These are phyloP conservation scores for Delphinella strobiligena DNA, from an alignment of 2,329 filamentous ascomycete genomes.

Conservation along the genomic window DNA sequence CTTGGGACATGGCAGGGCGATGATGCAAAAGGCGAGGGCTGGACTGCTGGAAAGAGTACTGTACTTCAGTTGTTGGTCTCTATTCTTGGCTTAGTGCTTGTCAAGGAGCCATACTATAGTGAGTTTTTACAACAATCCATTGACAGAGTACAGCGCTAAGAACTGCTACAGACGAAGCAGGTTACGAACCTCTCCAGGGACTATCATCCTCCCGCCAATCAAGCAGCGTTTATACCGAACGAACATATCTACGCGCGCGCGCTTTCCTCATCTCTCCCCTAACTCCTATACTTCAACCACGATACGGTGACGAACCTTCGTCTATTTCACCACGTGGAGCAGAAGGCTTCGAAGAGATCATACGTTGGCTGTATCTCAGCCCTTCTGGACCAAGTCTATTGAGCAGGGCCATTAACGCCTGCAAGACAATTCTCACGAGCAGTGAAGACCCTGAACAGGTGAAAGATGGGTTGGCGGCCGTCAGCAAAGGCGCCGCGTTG, in stretches of 20 bases:
- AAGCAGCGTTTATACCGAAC: conserved; percentile 40
- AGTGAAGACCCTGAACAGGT: conserved; percentile 19
- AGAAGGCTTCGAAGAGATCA: conserved; percentile 37
- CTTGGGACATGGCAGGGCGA: conserved; percentile 48
- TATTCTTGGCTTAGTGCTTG: conserved; percentile 44
- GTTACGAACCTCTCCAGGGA: conserved; percentile 41
- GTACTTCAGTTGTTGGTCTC: conserved; percentile 47
- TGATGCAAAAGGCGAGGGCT: conserved; percentile 38
- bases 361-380: conserved; percentile 40
- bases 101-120: conserved; percentile 48
- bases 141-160: neutral
- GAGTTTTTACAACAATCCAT: neutral
- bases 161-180: conserved; percentile 40
- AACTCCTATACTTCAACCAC: neutral
- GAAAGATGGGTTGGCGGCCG: conserved; percentile 32
- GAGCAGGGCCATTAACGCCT: conserved; percentile 30
- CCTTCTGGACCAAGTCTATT: conserved; percentile 25
- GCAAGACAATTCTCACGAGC: conserved; percentile 28
- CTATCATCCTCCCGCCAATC: conserved; percentile 31
- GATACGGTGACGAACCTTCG: conserved; percentile 7
- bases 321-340: conserved; percentile 4
- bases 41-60: conserved; percentile 41
- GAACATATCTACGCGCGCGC: conserved; percentile 40
- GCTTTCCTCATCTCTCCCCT: conserved; percentile 30
- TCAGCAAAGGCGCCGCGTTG: conserved; percentile 35